Conservation (phyloP, 2,329 filamentous ascomycete species). For the Parastagonospora avenae region DNA sequence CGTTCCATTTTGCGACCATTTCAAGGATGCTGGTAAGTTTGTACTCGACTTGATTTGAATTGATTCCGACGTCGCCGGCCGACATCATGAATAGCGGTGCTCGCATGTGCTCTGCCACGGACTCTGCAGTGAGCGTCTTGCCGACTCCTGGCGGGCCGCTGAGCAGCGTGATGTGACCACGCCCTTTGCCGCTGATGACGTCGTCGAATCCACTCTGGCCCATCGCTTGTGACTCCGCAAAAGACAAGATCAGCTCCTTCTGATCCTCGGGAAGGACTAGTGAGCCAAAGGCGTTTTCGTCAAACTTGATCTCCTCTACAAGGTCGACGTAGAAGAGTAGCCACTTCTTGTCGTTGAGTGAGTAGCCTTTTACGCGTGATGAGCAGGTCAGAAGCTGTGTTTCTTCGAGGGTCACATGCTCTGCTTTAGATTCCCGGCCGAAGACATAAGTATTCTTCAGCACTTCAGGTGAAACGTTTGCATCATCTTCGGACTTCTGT, state of each 20-base stretch:
- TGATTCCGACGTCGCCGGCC: slow-evolving; percentile 64
- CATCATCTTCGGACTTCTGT: no score
- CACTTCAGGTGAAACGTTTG: no score
- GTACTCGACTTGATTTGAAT: slow-evolving; percentile 51
- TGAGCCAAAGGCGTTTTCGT: slow-evolving; percentile 78
- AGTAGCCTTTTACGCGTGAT: slow-evolving; percentile 55
- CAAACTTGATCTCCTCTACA: slow-evolving; percentile 80
- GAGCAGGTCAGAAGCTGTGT: no score
- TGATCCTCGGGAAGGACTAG: slow-evolving; percentile 71
- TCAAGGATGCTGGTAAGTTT: slow-evolving; percentile 54
- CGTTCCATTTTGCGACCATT: slow-evolving; percentile 58
- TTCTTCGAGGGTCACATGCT: no score
- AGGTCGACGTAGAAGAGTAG: slow-evolving; percentile 72
- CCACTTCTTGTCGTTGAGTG: slow-evolving; percentile 87
- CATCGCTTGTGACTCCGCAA: slow-evolving; percentile 83
- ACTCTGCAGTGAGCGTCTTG: slow-evolving; percentile 85
- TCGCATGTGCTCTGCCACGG: slow-evolving; percentile 81
- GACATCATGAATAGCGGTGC: slow-evolving; percentile 82
- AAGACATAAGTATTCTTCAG: no score
- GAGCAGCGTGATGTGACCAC: slow-evolving; percentile 78
- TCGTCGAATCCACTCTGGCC: slow-evolving; percentile 76
- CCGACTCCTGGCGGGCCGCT: slow-evolving; percentile 85
- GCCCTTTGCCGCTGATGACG: slow-evolving; percentile 73
- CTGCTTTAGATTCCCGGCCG: no score
- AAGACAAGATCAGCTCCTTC: slow-evolving; percentile 72